A percentile compares a stretch with the other conserved stretches of the same genome.
These are phyloP conservation scores for Perilla frutescens DNA, from an alignment of 257 asterid genomes.

Conservation along the genomic window DNA sequence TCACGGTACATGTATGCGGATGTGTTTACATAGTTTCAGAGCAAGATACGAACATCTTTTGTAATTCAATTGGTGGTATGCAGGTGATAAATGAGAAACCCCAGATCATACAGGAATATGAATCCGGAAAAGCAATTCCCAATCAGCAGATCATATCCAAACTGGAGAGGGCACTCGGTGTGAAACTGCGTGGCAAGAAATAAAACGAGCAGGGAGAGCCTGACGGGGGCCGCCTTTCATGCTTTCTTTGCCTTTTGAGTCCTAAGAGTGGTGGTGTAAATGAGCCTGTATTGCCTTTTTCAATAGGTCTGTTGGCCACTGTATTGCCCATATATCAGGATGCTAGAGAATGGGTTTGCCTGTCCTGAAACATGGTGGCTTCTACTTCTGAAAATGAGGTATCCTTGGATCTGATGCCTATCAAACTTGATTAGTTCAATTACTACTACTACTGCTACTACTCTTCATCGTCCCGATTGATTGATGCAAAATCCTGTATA, in stretches of 20 bases:
- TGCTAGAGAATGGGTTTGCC: constrained; percentile 41
- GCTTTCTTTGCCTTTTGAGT: constrained; percentile 35
- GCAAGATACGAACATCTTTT: neutral
- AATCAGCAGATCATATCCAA: constrained; percentile 77
- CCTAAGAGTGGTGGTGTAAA: constrained; percentile 49
- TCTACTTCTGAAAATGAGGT: constrained; percentile 30
- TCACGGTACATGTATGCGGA: no score
- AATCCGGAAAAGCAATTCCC: constrained; percentile 61
- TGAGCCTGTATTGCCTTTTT: constrained; percentile 25
- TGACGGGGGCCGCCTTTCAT: constrained; percentile 2
- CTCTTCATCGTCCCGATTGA: neutral
- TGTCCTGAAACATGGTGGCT: constrained; percentile 40
- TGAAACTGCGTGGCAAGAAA: constrained; percentile 79
- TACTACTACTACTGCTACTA: neutral
- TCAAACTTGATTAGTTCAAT: constrained; percentile 13
- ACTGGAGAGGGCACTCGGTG: constrained; percentile 88
- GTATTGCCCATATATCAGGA: constrained; percentile 33
- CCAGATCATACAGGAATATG: constrained; percentile 59
- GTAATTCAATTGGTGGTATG: constrained; percentile 18
- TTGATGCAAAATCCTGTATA: neutral
- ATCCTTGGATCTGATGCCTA: constrained; percentile 34
- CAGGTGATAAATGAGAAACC: constrained; percentile 77
- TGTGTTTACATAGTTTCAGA: neutral
- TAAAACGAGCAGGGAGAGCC: constrained; percentile 29
- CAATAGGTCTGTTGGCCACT: constrained; percentile 26